Conservation (phyloP, 768 basidiomycete genomes). For the Leccinum longicurvipes region DNA sequence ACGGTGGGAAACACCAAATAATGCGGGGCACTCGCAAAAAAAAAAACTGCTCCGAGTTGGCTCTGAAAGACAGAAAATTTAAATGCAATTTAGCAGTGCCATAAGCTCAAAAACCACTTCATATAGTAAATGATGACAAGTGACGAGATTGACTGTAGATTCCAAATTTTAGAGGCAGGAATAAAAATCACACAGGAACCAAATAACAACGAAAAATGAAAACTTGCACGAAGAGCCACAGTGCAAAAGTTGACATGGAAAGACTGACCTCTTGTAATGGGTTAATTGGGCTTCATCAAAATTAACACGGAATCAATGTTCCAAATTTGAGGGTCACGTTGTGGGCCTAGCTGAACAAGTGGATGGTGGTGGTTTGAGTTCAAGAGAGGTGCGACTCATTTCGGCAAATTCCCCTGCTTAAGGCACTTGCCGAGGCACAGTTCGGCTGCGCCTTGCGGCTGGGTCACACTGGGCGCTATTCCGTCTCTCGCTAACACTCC, state of each 20-base stretch:
- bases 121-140: neutral
- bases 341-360: neutral
- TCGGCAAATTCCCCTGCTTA: conserved; percentile 19
- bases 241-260: neutral
- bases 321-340: neutral
- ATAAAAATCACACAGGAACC: neutral
- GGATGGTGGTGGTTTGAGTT: conserved; percentile 32
- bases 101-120: neutral
- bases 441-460: conserved; percentile 8
- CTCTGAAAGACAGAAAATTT: neutral
- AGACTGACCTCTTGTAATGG: neutral
- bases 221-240: neutral
- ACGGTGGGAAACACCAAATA: conserved; percentile 12
- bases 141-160: neutral
- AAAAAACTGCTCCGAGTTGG: neutral
- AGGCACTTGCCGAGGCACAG: conserved; percentile 30
- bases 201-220: neutral
- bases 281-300: neutral
- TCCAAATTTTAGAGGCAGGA: neutral
- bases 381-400: conserved; percentile 23
- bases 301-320: neutral
- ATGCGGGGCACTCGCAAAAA: neutral
- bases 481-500: neutral
- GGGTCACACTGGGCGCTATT: too few species aligned
- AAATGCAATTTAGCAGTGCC: neutral